Evolutionary conservation across 306 rosid species (phyloP).

Genomic region (Canavalia gladiata): DNA sequence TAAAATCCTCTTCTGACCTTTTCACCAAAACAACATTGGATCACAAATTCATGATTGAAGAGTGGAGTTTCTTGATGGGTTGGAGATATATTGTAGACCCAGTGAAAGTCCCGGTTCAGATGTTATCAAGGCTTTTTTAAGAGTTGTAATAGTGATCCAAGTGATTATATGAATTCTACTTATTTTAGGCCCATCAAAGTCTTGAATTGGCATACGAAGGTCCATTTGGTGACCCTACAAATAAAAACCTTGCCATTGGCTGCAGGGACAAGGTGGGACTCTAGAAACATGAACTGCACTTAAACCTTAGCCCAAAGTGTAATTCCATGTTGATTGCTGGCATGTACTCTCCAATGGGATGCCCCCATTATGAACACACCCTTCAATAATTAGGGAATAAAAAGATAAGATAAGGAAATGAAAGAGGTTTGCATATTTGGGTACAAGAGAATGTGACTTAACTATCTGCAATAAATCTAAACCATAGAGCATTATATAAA

Average conservation of each 20-base stretch:
- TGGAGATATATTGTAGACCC: conserved; percentile 39
- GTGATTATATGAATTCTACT: conserved; percentile 35
- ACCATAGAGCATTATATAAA: background rate
- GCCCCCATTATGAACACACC: conserved; percentile 21
- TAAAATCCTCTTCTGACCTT: conserved; percentile 2
- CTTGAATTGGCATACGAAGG: conserved; percentile 27
- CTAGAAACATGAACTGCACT: conserved; percentile 44
- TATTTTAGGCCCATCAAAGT: conserved; percentile 49
- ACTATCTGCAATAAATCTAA: conserved; percentile 31
- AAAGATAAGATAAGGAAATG: conserved; percentile 53
- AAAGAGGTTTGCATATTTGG: conserved; percentile 37
- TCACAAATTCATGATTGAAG: conserved; percentile 46
- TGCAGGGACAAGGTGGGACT: conserved; percentile 57
- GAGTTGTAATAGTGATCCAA: conserved; percentile 37
- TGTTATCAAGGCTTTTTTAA: conserved; percentile 50
- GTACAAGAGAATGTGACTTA: conserved; percentile 52
- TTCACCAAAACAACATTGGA: conserved; percentile 48
- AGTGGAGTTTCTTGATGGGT: conserved; percentile 44
- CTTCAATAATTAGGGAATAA: conserved; percentile 40
- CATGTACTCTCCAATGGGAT: conserved; percentile 50
- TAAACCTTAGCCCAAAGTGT: conserved; percentile 42
- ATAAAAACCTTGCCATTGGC: conserved; percentile 24
- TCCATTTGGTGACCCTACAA: conserved; percentile 57
- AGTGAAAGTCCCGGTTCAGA: conserved; percentile 43
- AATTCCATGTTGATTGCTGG: conserved; percentile 47